Percentiles rank a stretch among this genome's conserved stretches.
These are phyloP conservation scores for Neckera pumila DNA, from an alignment of 225 moss, liverwort and hornwort genomes.

Conservation along the genomic window DNA sequence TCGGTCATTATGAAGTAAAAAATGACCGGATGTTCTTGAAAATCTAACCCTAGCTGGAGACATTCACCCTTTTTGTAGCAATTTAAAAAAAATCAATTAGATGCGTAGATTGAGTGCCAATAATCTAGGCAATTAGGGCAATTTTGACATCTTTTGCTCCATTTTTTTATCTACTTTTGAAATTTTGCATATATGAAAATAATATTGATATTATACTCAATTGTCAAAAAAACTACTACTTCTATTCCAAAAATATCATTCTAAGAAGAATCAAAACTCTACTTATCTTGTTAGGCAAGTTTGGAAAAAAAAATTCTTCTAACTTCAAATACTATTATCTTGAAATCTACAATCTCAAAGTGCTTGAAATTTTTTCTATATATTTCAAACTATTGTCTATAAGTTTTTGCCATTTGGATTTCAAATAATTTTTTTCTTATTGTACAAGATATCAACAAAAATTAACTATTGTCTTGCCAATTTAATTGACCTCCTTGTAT, in stretches of 20 bases:
- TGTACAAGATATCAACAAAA: background rate
- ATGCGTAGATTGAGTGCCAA: background rate
- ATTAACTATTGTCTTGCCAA: background rate
- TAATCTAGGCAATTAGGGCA: background rate
- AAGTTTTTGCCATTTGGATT: background rate
- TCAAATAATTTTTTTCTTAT: background rate
- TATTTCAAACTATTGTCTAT: background rate
- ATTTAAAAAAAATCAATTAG: fast-evolving
- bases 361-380: background rate
- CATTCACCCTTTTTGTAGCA: fast-evolving
- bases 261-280: background rate
- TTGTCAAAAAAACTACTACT: background rate
- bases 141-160: background rate
- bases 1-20: background rate
- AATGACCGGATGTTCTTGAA: background rate
- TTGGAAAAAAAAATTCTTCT: background rate
- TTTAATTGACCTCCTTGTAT: background rate
- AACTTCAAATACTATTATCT: background rate
- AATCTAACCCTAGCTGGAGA: fast-evolving
- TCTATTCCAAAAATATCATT: background rate
- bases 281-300: background rate
- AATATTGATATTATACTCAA: background rate
- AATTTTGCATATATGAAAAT: background rate
- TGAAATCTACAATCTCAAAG: background rate
- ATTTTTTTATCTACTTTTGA: background rate